These are phyloP conservation scores for Lathyrus tuberosus DNA, from an alignment of 306 rosid genomes.

Conservation along the genomic window DNA sequence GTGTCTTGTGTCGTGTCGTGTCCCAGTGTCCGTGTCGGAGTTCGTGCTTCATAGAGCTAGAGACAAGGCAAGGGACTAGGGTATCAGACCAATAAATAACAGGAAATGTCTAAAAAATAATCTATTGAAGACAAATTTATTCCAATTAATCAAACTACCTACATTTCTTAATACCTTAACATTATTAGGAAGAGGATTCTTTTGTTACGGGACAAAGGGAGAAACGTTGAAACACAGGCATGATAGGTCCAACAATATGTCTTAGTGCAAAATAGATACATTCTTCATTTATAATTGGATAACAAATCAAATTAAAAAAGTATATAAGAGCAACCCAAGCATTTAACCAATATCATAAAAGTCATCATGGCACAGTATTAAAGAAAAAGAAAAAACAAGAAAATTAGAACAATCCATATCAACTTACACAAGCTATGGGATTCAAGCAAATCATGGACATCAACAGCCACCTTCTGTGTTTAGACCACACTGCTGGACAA, in stretches of 20 bases:
- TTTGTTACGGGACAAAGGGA: background rate
- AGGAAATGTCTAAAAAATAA: background rate
- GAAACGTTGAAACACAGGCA: background rate
- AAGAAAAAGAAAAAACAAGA: background rate
- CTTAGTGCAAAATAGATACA: background rate
- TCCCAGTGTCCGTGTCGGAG: too few species aligned
- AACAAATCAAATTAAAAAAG: constrained; percentile 2
- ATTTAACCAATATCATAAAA: constrained; percentile 17
- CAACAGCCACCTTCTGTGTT: constrained; percentile 95
- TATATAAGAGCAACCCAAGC: constrained; percentile 21
- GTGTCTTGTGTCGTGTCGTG: too few species aligned
- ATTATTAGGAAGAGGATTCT: background rate
- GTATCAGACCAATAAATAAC: background rate
- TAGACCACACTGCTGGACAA: constrained; percentile 99
- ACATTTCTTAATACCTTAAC: background rate
- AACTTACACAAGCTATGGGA: constrained; percentile 94
- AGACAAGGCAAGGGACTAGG: background rate
- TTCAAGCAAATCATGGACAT: constrained; percentile 97
- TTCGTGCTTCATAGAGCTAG: background rate
- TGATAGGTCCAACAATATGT: background rate
- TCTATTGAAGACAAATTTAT: background rate
- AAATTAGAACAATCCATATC: constrained; percentile 30
- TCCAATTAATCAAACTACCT: background rate
- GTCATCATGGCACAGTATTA: constrained; percentile 6
- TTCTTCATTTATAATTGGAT: constrained; percentile 13